phyloP scores from a whole-genome alignment of 805 yeast species.

The Danielia reshetovae region DNA sequence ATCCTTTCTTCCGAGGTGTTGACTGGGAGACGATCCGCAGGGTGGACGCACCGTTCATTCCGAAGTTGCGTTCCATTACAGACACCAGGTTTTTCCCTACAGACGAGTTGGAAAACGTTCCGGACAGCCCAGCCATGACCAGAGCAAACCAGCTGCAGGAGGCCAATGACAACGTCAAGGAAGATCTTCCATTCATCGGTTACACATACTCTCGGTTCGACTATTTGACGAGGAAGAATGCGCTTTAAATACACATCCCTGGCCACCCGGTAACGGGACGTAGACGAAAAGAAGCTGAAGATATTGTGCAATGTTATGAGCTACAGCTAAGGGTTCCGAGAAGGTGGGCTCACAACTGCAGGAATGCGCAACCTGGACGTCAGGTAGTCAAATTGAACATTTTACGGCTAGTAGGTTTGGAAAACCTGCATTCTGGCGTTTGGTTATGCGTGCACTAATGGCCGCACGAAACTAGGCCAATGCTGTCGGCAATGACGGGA shows the following conservation, averaged over 20 bases:
- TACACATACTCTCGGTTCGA: constrained; percentile 95
- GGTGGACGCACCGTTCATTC: constrained; percentile 91
- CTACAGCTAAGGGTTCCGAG: no score
- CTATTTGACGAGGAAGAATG: constrained; percentile 77
- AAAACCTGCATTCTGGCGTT: no score
- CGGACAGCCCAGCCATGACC: constrained; percentile 68
- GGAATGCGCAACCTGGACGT: no score
- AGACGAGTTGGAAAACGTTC: constrained; percentile 91
- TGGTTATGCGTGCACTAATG: no score
- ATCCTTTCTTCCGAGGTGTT: constrained; percentile 93
- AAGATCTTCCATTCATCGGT: constrained; percentile 95
- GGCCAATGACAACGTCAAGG: constrained; percentile 55
- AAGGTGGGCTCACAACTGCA: no score
- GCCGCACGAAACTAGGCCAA: no score
- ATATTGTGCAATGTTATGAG: no score
- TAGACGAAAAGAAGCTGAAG: no score
- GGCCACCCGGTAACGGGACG: no score
- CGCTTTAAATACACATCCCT: constrained; percentile 24
- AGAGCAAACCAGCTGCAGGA: constrained; percentile 59
- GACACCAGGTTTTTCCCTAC: constrained; percentile 98
- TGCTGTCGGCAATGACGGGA: no score
- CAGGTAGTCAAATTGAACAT: no score
- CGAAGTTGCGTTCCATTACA: constrained; percentile 85
- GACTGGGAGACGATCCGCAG: constrained; percentile 87
- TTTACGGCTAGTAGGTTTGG: no score